Percentiles rank a stretch among this genome's conserved stretches.
These are phyloP conservation scores for Lachancea cidri DNA, from an alignment of 805 yeast species.

Conservation along the genomic window DNA sequence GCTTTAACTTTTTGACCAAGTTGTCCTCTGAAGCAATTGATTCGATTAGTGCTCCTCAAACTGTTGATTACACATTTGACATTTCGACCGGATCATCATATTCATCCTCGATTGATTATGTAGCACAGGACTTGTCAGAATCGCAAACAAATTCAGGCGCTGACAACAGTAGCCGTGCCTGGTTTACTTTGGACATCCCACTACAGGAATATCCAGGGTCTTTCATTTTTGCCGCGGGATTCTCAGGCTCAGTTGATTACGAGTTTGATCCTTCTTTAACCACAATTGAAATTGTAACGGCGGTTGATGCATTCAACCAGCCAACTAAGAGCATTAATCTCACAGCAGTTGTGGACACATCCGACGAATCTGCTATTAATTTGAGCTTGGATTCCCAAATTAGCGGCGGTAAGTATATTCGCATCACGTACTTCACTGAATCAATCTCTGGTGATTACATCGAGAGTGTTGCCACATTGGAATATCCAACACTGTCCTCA, in stretches of 20 bases:
- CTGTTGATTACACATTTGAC: constrained; percentile 18
- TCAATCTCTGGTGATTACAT: constrained; percentile 12
- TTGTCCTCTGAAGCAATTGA: constrained; percentile 15
- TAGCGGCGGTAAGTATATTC: constrained; percentile 27
- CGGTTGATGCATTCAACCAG: constrained; percentile 22
- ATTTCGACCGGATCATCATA: constrained; percentile 19
- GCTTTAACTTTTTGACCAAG: constrained; percentile 24
- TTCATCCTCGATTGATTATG: constrained; percentile 16
- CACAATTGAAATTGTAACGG: constrained; percentile 20
- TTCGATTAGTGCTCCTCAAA: constrained; percentile 15
- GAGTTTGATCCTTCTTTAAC: constrained; percentile 18
- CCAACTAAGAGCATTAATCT: constrained; percentile 22
- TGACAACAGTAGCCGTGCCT: constrained; percentile 19
- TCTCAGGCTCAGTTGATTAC: constrained; percentile 12
- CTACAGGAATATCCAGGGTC: constrained; percentile 14
- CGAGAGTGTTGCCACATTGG: constrained; percentile 14
- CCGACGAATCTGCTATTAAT: constrained; percentile 19
- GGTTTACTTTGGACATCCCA: constrained; percentile 30
- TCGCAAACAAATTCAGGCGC: constrained; percentile 26
- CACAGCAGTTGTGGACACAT: constrained; percentile 22
- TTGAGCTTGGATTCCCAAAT: constrained; percentile 19
- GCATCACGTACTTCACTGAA: constrained; percentile 22
- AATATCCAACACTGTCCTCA: constrained; percentile 9
- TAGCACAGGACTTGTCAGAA: constrained; percentile 14
- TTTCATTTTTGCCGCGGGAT: constrained; percentile 17